These are phyloP conservation scores for Phycomyces nitens DNA, from an alignment of 192 early-diverging fungal species.

Conservation along the genomic window DNA sequence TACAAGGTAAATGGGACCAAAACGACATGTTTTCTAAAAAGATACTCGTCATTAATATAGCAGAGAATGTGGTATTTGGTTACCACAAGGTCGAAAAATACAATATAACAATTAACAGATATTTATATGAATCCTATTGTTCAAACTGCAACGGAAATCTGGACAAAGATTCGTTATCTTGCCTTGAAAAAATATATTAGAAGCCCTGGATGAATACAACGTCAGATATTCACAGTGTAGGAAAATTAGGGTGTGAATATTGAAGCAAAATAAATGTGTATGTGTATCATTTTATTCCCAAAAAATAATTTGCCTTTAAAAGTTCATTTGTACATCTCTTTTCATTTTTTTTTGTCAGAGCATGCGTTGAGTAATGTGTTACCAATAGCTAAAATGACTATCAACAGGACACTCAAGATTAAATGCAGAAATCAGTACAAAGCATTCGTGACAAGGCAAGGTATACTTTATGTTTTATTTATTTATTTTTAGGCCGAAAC, in stretches of 20 bases:
- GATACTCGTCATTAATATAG: too few species aligned
- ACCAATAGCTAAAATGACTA: conserved; percentile 27
- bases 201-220: conserved; percentile 37
- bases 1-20: conserved; percentile 17
- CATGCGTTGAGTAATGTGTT: conserved; percentile 46
- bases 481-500: too few species aligned
- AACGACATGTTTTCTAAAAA: too few species aligned
- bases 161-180: conserved; percentile 39
- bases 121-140: conserved; percentile 48
- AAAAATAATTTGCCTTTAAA: too few species aligned
- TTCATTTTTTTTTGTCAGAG: background rate
- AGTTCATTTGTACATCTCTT: too few species aligned
- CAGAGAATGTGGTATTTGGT: conserved; percentile 52
- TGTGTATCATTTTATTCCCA: too few species aligned
- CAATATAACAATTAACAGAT: conserved; percentile 41
- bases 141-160: conserved; percentile 35
- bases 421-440: conserved; percentile 51
- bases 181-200: conserved; percentile 18
- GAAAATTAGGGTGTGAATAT: conserved; percentile 4
- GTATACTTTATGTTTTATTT: too few species aligned
- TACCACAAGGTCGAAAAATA: conserved; percentile 51
- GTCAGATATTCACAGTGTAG: conserved; percentile 48
- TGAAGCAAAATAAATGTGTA: too few species aligned
- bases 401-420: conserved; percentile 36
- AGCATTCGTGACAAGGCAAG: conserved; percentile 40